phyloP scores from a whole-genome alignment of 352 stramenopile species.

The Peronospora farinosa region DNA sequence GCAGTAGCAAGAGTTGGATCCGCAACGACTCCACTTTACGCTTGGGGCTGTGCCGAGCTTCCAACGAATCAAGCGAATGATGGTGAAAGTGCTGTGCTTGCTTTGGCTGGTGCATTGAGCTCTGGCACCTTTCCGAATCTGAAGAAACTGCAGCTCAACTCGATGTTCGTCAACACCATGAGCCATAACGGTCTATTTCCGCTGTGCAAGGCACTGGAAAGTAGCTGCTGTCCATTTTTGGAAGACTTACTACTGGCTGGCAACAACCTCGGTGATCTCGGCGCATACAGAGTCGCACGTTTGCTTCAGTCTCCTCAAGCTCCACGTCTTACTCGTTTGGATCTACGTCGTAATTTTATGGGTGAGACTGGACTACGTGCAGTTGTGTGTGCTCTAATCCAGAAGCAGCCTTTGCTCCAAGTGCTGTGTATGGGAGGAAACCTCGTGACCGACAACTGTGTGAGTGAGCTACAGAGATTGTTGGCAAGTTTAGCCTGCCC shows the following conservation, averaged over 20 bases:
- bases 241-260: constrained; percentile 55
- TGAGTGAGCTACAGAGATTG: constrained; percentile 39
- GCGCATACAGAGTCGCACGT: constrained; percentile 38
- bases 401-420: constrained; percentile 32
- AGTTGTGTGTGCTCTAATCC: constrained; percentile 32
- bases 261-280: constrained; percentile 60
- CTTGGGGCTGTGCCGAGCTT: constrained; percentile 57
- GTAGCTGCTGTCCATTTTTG: constrained; percentile 43
- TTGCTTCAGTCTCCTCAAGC: constrained; percentile 34
- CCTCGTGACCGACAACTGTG: constrained; percentile 76
- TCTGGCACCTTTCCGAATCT: constrained; percentile 35
- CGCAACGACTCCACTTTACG: constrained; percentile 36
- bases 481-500: constrained; percentile 34
- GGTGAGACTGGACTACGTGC: constrained; percentile 49
- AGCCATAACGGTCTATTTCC: constrained; percentile 38
- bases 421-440: constrained; percentile 77
- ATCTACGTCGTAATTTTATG: constrained; percentile 69
- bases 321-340: constrained; percentile 40
- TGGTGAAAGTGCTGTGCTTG: constrained; percentile 44
- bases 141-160: constrained; percentile 58
- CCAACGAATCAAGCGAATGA: constrained; percentile 47
- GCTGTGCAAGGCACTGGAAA: constrained; percentile 38
- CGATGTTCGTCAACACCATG: constrained; percentile 64
- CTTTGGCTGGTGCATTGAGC: constrained; percentile 34
- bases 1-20: constrained; percentile 5